phyloP scores from a whole-genome alignment of 2,329 filamentous ascomycete species.

The Scedosporium minutisporum region DNA sequence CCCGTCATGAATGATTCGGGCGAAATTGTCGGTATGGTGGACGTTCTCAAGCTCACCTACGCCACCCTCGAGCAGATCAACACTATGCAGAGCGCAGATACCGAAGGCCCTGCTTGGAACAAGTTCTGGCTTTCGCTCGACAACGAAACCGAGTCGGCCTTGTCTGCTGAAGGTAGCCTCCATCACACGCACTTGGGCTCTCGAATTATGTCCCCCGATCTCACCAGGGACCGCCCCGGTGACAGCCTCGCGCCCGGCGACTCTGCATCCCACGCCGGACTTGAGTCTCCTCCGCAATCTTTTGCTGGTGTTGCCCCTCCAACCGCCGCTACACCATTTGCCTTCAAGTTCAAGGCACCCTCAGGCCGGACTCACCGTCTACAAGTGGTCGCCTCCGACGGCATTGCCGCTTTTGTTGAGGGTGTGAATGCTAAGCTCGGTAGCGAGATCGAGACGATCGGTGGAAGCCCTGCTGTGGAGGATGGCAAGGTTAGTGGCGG shows the following conservation, averaged over 20 bases:
- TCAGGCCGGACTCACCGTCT: slow-evolving; percentile 88
- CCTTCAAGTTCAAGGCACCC: slow-evolving; percentile 98
- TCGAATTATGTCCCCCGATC: slow-evolving; percentile 73
- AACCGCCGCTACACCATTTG: slow-evolving; percentile 68
- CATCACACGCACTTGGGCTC: slow-evolving; percentile 54
- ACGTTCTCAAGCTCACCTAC: slow-evolving; percentile 96
- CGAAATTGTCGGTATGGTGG: slow-evolving; percentile 98
- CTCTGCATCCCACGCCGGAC: slow-evolving; percentile 85
- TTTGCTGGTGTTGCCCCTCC: slow-evolving; percentile 38
- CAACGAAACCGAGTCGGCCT: slow-evolving; percentile 89
- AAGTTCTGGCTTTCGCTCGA: slow-evolving; percentile 98
- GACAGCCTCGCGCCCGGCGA: slow-evolving; percentile 89
- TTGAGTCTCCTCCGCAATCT: slow-evolving; percentile 66
- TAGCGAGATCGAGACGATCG: slow-evolving; percentile 70
- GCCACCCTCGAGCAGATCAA: slow-evolving; percentile 97
- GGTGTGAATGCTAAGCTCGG: slow-evolving; percentile 80
- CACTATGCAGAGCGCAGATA: slow-evolving; percentile 80
- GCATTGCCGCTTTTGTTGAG: slow-evolving; percentile 68
- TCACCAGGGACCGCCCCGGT: slow-evolving; percentile 57
- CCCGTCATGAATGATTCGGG: slow-evolving; percentile 96
- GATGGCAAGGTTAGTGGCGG: slow-evolving; percentile 72
- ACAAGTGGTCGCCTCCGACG: slow-evolving; percentile 71
- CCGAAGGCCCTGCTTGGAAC: slow-evolving; percentile 96
- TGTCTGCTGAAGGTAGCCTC: slow-evolving; percentile 81
- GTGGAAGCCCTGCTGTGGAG: slow-evolving; percentile 67